A percentile compares a stretch with the other conserved stretches of the same genome.
These are phyloP conservation scores for Clathrus columnatus DNA, from an alignment of 768 basidiomycete genomes.

Conservation along the genomic window DNA sequence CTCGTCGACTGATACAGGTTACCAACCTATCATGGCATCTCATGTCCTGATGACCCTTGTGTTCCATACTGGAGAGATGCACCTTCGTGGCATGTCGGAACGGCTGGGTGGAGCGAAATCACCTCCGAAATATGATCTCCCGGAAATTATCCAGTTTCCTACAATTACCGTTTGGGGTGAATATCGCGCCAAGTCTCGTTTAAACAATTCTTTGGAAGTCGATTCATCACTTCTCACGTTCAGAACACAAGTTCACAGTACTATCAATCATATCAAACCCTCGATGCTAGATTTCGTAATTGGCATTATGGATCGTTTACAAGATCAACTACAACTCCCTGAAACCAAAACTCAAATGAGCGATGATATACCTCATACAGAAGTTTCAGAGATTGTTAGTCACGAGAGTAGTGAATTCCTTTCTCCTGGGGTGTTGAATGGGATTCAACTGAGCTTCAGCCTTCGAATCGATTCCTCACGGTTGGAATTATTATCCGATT, in stretches of 20 bases:
- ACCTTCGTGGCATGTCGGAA: constrained; percentile 49
- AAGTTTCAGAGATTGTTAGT: constrained; percentile 1
- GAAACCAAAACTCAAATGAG: constrained; percentile 18
- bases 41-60: constrained; percentile 57
- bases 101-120: constrained; percentile 29
- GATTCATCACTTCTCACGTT: constrained; percentile 53
- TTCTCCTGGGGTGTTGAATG: constrained; percentile 24
- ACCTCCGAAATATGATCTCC: constrained; percentile 37
- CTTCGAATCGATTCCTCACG: constrained; percentile 87
- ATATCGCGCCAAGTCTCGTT: constrained; percentile 47
- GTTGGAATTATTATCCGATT: constrained; percentile 80
- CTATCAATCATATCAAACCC: constrained; percentile 76
- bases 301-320: constrained; percentile 61
- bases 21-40: constrained; percentile 42
- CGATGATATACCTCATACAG: constrained; percentile 4
- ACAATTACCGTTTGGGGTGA: constrained; percentile 77
- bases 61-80: constrained; percentile 81
- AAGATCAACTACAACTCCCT: constrained; percentile 55
- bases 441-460: constrained; percentile 73
- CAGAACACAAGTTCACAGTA: constrained; percentile 84
- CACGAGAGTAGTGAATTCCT: constrained; percentile 1
- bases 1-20: constrained; percentile 16
- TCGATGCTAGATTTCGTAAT: constrained; percentile 79
- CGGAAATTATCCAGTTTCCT: constrained; percentile 66
- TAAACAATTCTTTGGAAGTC: constrained; percentile 23